A percentile compares a stretch with the other conserved stretches of the same genome.
Conservation (phyloP, 495 filamentous ascomycete genomes). For the Aspergillus kassunensis region DNA sequence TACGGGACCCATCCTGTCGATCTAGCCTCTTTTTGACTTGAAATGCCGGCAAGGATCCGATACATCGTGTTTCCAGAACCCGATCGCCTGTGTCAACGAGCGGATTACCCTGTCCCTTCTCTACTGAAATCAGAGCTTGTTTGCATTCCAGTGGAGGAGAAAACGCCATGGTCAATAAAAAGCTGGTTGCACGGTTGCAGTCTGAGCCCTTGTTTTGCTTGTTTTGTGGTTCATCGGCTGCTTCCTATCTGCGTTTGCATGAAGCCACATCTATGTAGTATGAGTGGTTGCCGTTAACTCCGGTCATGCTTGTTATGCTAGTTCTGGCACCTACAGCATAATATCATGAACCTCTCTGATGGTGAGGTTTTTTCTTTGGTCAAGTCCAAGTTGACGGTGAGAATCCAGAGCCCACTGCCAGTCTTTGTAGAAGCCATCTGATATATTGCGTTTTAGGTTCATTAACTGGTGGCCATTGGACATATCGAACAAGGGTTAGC, state of each 20-base stretch:
- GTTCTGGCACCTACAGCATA: background rate
- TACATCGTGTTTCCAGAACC: slow-evolving; percentile 24
- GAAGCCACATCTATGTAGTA: background rate
- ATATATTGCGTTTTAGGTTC: slow-evolving; percentile 7
- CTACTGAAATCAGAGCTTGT: background rate
- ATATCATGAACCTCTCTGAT: background rate
- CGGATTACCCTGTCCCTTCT: background rate
- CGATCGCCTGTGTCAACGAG: slow-evolving; percentile 19
- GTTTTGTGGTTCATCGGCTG: slow-evolving; percentile 1
- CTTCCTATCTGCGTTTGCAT: background rate
- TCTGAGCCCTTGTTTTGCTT: slow-evolving; percentile 4
- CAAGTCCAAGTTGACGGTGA: slow-evolving; percentile 8
- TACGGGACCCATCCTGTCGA: slow-evolving; percentile 18
- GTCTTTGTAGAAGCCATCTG: background rate
- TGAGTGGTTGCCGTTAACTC: background rate
- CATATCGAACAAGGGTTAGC: slow-evolving; percentile 8
- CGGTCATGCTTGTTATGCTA: background rate
- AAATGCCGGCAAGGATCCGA: slow-evolving; percentile 7
- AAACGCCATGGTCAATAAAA: background rate
- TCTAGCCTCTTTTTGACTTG: slow-evolving; percentile 7
- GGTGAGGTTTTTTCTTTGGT: background rate
- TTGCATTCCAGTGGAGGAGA: background rate
- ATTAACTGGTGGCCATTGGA: background rate
- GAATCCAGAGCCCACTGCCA: background rate
- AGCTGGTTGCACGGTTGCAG: slow-evolving; percentile 1